Conservation (phyloP, 2,329 filamentous ascomycete genomes). For the Parascedosporium putredinis region DNA sequence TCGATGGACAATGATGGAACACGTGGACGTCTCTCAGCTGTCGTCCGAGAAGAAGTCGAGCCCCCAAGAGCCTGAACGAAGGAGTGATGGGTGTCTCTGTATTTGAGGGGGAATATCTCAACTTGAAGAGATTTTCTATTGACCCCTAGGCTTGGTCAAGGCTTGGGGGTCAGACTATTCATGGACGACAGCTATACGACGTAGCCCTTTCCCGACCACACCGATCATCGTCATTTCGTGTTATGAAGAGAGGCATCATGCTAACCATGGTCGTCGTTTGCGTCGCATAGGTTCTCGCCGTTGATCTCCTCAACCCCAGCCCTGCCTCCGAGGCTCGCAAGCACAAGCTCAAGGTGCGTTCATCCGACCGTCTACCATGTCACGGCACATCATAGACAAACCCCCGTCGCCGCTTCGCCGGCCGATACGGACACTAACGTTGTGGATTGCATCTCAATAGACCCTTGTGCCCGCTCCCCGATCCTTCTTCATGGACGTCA, state of each 20-base stretch:
- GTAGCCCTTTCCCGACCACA: neutral
- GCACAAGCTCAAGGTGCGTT: conserved; percentile 98
- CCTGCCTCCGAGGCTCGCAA: conserved; percentile 97
- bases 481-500: conserved; percentile 99
- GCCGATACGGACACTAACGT: conserved; percentile 16
- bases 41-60: no score
- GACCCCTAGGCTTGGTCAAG: neutral
- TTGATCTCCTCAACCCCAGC: conserved; percentile 99
- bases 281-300: conserved; percentile 99
- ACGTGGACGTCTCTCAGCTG: no score
- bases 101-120: neutral
- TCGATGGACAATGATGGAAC: conserved; percentile 3
- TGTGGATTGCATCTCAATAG: conserved; percentile 31
- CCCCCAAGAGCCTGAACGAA: no score
- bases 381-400: no score
- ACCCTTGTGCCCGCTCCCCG: conserved; percentile 90
- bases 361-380: conserved; percentile 9
- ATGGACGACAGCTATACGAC: neutral
- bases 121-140: neutral
- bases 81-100: neutral
- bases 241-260: neutral
- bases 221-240: neutral
- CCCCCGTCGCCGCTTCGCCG: no score
- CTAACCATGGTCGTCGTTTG: neutral
- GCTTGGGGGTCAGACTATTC: no score